A percentile compares a stretch with the other conserved stretches of the same genome.
These are phyloP conservation scores for Ganoderma lucidum DNA, from an alignment of 1,284 basidiomycete species.

Conservation along the genomic window DNA sequence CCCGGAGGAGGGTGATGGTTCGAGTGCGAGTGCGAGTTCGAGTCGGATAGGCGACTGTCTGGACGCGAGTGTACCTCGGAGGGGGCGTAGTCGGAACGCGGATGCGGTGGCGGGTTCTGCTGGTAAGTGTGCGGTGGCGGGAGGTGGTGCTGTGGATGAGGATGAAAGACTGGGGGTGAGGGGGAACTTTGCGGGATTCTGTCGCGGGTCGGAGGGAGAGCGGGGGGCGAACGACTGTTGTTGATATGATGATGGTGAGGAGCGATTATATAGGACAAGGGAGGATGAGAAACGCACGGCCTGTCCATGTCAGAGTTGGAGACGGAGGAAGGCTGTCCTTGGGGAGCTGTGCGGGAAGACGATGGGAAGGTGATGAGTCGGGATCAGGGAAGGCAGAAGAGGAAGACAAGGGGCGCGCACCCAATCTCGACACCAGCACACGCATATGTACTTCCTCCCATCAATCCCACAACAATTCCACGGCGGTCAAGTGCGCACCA, in stretches of 20 bases:
- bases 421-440: slow-evolving; percentile 28
- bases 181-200: slow-evolving; percentile 23
- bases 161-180: slow-evolving; percentile 17
- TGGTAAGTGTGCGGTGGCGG: slow-evolving; percentile 10
- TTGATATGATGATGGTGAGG: slow-evolving; percentile 33
- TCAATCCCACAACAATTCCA: slow-evolving; percentile 31
- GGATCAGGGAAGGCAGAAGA: slow-evolving; percentile 27
- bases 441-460: slow-evolving; percentile 28
- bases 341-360: slow-evolving; percentile 35
- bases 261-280: slow-evolving; percentile 32
- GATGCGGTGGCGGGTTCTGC: slow-evolving; percentile 11
- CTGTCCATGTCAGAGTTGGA: slow-evolving; percentile 30
- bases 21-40: slow-evolving; percentile 26
- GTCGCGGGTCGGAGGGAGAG: slow-evolving; percentile 26
- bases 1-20: slow-evolving; percentile 19
- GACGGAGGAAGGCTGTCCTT: slow-evolving; percentile 32
- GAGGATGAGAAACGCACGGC: slow-evolving; percentile 30
- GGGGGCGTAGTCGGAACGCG: neutral
- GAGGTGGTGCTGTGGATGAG: slow-evolving; percentile 1
- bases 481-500: slow-evolving; percentile 14
- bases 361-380: slow-evolving; percentile 34
- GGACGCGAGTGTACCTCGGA: slow-evolving; percentile 21
- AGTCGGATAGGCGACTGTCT: slow-evolving; percentile 30
- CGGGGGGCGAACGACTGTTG: slow-evolving; percentile 32
- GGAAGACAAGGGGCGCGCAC: slow-evolving; percentile 29